These are phyloP conservation scores for Trapa incisa DNA, from an alignment of 345 rosid genomes.

Conservation along the genomic window DNA sequence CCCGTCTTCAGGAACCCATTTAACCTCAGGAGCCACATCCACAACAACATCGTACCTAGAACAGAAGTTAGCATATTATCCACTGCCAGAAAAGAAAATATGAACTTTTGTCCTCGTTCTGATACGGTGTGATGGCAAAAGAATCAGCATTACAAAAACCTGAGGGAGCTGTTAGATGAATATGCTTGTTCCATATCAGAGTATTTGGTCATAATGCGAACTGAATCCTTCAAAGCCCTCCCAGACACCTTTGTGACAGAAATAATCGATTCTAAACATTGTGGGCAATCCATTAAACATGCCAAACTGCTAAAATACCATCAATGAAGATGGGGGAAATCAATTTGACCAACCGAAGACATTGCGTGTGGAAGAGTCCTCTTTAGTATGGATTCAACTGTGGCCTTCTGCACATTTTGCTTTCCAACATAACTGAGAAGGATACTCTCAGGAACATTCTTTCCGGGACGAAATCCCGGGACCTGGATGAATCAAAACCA, in stretches of 20 bases:
- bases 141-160: slow-evolving; percentile 19
- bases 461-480: slow-evolving; percentile 85
- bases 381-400: slow-evolving; percentile 74
- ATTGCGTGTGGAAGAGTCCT: slow-evolving; percentile 95
- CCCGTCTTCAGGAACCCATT: slow-evolving; percentile 71
- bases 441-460: slow-evolving; percentile 60
- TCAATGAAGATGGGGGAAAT: slow-evolving; percentile 1
- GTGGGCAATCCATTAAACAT: neutral
- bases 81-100: neutral
- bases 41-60: slow-evolving; percentile 74
- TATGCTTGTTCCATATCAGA: slow-evolving; percentile 71
- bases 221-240: slow-evolving; percentile 72
- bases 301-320: neutral
- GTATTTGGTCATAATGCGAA: slow-evolving; percentile 60
- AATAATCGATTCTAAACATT: neutral
- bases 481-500: slow-evolving; percentile 24
- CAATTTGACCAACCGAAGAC: slow-evolving; percentile 42
- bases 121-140: slow-evolving; percentile 1
- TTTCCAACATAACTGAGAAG: slow-evolving; percentile 63
- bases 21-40: slow-evolving; percentile 81
- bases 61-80: slow-evolving; percentile 14
- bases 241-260: slow-evolving; percentile 48
- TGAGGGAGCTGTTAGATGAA: slow-evolving; percentile 46
- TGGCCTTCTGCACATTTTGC: slow-evolving; percentile 55
- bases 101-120: neutral